phyloP scores from a whole-genome alignment of 2,329 filamentous ascomycete genomes.

The Aspergillus versicolor region DNA sequence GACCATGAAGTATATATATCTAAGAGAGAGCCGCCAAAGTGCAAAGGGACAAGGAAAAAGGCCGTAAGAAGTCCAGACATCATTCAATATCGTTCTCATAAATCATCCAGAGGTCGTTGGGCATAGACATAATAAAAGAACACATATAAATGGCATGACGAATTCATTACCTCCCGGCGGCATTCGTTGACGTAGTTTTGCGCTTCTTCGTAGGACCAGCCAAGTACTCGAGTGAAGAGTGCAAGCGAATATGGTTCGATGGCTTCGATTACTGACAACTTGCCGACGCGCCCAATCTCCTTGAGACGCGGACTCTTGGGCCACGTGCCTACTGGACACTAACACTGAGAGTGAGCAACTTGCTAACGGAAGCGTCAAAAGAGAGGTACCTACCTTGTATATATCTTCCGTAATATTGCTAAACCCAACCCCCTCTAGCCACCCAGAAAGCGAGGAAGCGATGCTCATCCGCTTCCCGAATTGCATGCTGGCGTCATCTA shows the following conservation, averaged over 20 bases:
- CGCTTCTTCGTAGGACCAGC: slow-evolving; percentile 32
- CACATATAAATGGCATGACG: slow-evolving; percentile 29
- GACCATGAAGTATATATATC: neutral
- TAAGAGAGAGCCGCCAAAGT: neutral
- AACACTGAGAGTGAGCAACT: slow-evolving; percentile 9
- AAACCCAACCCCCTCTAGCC: slow-evolving; percentile 34
- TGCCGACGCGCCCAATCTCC: slow-evolving; percentile 35
- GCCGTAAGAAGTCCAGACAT: slow-evolving; percentile 12
- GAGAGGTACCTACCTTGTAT: slow-evolving; percentile 29
- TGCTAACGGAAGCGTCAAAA: neutral
- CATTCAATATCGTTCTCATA: slow-evolving; percentile 2
- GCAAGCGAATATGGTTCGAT: slow-evolving; percentile 41
- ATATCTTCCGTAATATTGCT: slow-evolving; percentile 33
- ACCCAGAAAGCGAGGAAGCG: slow-evolving; percentile 26
- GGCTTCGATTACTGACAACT: slow-evolving; percentile 29
- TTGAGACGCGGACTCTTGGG: slow-evolving; percentile 33
- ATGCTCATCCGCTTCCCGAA: slow-evolving; percentile 39
- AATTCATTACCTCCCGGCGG: slow-evolving; percentile 25
- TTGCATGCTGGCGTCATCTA: slow-evolving; percentile 30
- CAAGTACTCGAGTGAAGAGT: slow-evolving; percentile 38
- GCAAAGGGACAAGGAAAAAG: neutral
- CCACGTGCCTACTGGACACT: slow-evolving; percentile 38
- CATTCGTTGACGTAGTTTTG: slow-evolving; percentile 30
- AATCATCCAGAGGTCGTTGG: slow-evolving; percentile 27
- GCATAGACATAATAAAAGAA: slow-evolving; percentile 34